Evolutionary conservation across 129 eudicot species (phyloP).

Genomic region (Artemisia annua): DNA sequence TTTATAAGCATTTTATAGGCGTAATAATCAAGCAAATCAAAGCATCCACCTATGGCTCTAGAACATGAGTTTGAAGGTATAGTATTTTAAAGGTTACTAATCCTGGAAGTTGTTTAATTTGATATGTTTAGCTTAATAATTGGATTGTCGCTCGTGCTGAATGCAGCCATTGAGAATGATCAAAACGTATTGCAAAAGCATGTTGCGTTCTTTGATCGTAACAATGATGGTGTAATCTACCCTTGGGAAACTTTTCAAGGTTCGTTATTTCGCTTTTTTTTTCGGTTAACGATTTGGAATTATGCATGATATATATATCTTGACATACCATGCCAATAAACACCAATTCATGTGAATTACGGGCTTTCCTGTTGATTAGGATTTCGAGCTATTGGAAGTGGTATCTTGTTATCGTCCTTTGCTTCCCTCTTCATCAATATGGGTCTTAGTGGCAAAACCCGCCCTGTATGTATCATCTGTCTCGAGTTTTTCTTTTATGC

Average conservation of each 20-base stretch:
- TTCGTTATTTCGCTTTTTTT: not conserved
- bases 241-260: constrained; percentile 80
- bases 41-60: constrained; percentile 14
- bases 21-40: constrained; percentile 17
- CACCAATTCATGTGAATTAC: not conserved
- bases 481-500: not conserved
- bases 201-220: constrained; percentile 65
- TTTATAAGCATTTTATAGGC: not conserved
- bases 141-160: not conserved
- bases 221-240: constrained; percentile 68
- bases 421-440: constrained; percentile 61
- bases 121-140: not conserved
- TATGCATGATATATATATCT: not conserved
- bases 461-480: constrained; percentile 51
- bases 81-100: not conserved
- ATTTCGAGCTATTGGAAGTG: constrained; percentile 80
- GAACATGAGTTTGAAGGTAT: constrained; percentile 10
- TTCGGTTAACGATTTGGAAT: not conserved
- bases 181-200: constrained; percentile 57
- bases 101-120: not conserved
- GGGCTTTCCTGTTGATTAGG: constrained; percentile 37
- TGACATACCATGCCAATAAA: too few species aligned
- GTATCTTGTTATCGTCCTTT: constrained; percentile 46
- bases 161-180: constrained; percentile 37
- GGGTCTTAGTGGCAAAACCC: constrained; percentile 77